A percentile compares a stretch with the other conserved stretches of the same genome.
phyloP scores from a whole-genome alignment of 768 basidiomycete genomes.

The Trametes meyenii region DNA sequence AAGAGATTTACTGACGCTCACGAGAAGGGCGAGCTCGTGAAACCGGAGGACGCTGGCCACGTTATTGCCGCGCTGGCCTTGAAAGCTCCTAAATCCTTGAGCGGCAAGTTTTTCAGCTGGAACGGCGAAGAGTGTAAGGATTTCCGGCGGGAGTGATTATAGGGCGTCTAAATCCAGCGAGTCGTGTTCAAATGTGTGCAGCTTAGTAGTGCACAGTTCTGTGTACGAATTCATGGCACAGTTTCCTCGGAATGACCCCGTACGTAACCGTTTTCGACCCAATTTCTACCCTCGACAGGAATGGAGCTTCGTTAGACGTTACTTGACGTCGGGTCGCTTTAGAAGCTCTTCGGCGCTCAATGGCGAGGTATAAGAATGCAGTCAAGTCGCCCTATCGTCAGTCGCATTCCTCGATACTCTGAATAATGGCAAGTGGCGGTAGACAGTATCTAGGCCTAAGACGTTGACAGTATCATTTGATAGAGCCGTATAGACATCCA shows the following conservation, averaged over 20 bases:
- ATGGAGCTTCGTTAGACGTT: not conserved
- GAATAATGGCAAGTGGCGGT: too few species aligned
- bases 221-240: too few species aligned
- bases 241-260: too few species aligned
- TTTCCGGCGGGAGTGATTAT: conserved; percentile 41
- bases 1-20: conserved; percentile 59
- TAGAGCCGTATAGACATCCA: conserved; percentile 61
- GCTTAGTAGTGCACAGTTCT: not conserved
- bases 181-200: too few species aligned
- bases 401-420: too few species aligned
- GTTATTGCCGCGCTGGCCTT: conserved; percentile 79
- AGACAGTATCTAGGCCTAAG: too few species aligned
- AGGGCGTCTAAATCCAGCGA: not conserved
- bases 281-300: too few species aligned
- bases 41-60: conserved; percentile 72
- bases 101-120: conserved; percentile 84
- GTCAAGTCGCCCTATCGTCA: not conserved
- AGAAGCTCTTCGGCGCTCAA: not conserved
- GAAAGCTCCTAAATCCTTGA: conserved; percentile 60
- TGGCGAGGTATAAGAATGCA: not conserved
- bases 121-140: conserved; percentile 67
- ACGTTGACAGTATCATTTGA: not conserved
- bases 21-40: conserved; percentile 69
- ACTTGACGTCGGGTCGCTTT: not conserved
- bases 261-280: too few species aligned